A percentile compares a stretch with the other conserved stretches of the same genome.
Evolutionary conservation across 106 monocot genomes (phyloP).

Genomic region (Hemerocallis citrina): DNA sequence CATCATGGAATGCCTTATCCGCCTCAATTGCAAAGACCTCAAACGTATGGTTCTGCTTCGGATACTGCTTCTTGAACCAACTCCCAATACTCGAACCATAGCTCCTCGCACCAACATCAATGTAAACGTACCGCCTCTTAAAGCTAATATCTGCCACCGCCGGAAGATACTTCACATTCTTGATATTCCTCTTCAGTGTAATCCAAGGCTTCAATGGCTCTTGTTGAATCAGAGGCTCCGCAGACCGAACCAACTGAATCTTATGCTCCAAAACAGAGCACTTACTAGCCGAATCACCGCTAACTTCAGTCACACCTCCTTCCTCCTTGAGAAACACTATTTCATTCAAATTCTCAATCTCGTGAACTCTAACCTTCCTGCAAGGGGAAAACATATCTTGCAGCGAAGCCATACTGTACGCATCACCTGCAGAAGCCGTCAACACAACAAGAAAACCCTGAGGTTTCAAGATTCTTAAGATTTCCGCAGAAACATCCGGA

Average conservation of each 20-base stretch:
- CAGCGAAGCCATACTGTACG: constrained; percentile 50
- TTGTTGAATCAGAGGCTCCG: constrained; percentile 58
- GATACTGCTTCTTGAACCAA: constrained; percentile 93
- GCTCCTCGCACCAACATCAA: constrained; percentile 76
- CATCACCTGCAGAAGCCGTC: constrained; percentile 37
- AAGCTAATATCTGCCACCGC: constrained; percentile 63
- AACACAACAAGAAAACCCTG: constrained; percentile 41
- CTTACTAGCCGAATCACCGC: constrained; percentile 20
- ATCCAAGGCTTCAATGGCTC: constrained; percentile 89
- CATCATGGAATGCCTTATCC: constrained; percentile 47
- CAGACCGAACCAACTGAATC: constrained; percentile 29
- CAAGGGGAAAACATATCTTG: constrained; percentile 30
- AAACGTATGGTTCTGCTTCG: constrained; percentile 76
- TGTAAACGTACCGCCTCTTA: constrained; percentile 49
- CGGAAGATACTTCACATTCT: constrained; percentile 74
- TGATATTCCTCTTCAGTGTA: constrained; percentile 59
- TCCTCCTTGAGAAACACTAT: constrained; percentile 32
- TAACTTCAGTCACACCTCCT: not conserved
- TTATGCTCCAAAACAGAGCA: constrained; percentile 46
- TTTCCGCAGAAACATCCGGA: constrained; percentile 34
- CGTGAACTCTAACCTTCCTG: constrained; percentile 20
- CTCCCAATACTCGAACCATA: constrained; percentile 87
- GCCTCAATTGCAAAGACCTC: constrained; percentile 78
- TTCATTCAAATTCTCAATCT: constrained; percentile 28
- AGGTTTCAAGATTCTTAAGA: constrained; percentile 28